Evolutionary conservation across 2,329 filamentous ascomycete genomes (phyloP).

Genomic region (Tolypocladium sp.): DNA sequence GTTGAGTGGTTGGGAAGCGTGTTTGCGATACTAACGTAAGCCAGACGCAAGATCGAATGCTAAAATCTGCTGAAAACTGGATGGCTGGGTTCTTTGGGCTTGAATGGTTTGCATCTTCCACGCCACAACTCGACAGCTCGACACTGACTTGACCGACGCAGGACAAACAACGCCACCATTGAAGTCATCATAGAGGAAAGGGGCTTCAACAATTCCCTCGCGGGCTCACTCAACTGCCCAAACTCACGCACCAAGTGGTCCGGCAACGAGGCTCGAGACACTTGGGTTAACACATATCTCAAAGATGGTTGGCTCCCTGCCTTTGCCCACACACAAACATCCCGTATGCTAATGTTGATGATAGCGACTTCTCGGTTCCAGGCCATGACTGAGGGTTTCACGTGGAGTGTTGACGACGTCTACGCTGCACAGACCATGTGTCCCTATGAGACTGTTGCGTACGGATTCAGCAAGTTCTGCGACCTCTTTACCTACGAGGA

Average conservation of each 20-base stretch:
- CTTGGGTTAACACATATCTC: conserved; percentile 60
- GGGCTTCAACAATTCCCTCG: conserved; percentile 61
- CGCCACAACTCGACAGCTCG: too few species aligned
- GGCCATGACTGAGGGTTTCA: conserved; percentile 42
- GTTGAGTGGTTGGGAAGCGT: background rate
- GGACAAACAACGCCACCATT: conserved; percentile 61
- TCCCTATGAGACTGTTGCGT: conserved; percentile 69
- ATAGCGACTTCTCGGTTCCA: conserved; percentile 51
- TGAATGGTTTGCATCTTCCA: conserved; percentile 40
- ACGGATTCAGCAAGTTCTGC: conserved; percentile 68
- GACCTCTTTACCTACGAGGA: conserved; percentile 66
- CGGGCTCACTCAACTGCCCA: conserved; percentile 57
- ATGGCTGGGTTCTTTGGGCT: conserved; percentile 71
- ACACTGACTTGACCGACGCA: conserved; percentile 7
- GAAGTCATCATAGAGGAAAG: conserved; percentile 59
- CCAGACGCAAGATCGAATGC: conserved; percentile 65
- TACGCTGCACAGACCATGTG: conserved; percentile 65
- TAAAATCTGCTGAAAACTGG: conserved; percentile 70
- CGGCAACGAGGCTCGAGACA: conserved; percentile 41
- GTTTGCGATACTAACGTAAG: conserved; percentile 6
- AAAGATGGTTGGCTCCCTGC: conserved; percentile 33
- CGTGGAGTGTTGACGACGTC: conserved; percentile 55
- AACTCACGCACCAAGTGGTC: conserved; percentile 45
- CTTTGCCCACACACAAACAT: background rate
- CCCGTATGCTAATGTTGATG: background rate